Conservation (phyloP, 495 filamentous ascomycete species). For the Penicillium taxi region DNA sequence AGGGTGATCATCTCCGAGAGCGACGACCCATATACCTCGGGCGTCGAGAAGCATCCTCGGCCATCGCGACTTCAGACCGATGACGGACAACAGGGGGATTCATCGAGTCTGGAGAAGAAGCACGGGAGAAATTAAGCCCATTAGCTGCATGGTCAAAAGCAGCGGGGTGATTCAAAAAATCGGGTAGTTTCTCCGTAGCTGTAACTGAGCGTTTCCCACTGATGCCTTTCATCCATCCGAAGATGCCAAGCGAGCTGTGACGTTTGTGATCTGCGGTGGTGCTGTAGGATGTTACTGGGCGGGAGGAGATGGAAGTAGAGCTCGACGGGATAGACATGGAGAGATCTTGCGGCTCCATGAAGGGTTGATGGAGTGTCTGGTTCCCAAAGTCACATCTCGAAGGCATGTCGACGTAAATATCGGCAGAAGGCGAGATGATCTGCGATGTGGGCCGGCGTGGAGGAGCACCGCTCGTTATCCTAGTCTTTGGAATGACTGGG, state of each 20-base stretch:
- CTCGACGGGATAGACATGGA: conserved; percentile 1
- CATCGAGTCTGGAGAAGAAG: conserved; percentile 14
- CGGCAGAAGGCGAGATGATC: conserved; percentile 13
- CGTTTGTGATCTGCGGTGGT: conserved; percentile 34
- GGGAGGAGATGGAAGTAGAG: conserved; percentile 16
- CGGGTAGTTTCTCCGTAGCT: conserved; percentile 15
- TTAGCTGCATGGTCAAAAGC: conserved; percentile 11
- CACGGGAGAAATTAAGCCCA: conserved; percentile 1
- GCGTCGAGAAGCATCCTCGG: conserved; percentile 19
- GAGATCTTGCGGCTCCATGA: conserved; percentile 15
- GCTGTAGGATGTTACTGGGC: conserved; percentile 26
- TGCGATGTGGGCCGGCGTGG: conserved; percentile 17
- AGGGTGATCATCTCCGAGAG: conserved; percentile 20
- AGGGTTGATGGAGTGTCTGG: conserved; percentile 22
- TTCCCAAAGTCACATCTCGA: no score
- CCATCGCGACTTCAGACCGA: conserved; percentile 14
- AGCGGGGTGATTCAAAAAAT: conserved; percentile 4
- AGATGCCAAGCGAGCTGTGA: conserved; percentile 34
- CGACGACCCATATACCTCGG: conserved; percentile 36
- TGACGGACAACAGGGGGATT: conserved; percentile 7
- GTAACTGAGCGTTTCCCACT: conserved; percentile 22
- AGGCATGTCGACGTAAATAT: conserved; percentile 7
- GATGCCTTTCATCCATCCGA: conserved; percentile 40
- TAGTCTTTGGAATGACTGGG: conserved; percentile 30
- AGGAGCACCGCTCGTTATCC: conserved; percentile 6